Evolutionary conservation across 1,284 basidiomycete species (phyloP).

Genomic region (Pyrrhoderma lamaoense): DNA sequence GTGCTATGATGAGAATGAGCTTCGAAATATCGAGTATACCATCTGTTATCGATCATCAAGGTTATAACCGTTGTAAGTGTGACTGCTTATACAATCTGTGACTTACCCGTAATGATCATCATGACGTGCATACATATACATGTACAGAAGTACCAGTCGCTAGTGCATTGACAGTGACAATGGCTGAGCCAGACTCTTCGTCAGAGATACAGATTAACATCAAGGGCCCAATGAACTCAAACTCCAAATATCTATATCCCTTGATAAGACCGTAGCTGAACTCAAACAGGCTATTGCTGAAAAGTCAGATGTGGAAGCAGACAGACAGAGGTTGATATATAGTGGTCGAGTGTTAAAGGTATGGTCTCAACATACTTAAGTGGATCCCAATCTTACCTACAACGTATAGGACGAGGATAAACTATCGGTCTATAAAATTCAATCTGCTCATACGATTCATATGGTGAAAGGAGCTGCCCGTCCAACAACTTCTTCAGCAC

Average conservation of each 20-base stretch:
- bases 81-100: too few species aligned
- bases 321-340: constrained; percentile 81
- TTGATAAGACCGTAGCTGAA: constrained; percentile 75
- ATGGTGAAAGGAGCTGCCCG: constrained; percentile 86
- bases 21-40: too few species aligned
- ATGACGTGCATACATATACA: too few species aligned
- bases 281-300: constrained; percentile 81
- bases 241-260: constrained; percentile 73
- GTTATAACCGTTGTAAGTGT: too few species aligned
- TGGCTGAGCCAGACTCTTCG: neutral
- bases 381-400: neutral
- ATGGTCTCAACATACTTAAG: constrained; percentile 12
- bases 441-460: constrained; percentile 80
- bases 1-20: too few species aligned
- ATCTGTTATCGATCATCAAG: too few species aligned
- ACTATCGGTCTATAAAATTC: constrained; percentile 83
- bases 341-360: constrained; percentile 80
- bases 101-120: too few species aligned
- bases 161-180: too few species aligned
- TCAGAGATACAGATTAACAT: neutral
- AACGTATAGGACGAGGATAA: constrained; percentile 68
- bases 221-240: constrained; percentile 34
- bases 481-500: constrained; percentile 27
- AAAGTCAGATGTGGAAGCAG: constrained; percentile 71
- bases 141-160: too few species aligned